A percentile compares a stretch with the other conserved stretches of the same genome.
Evolutionary conservation across 169 alveolate species (phyloP).

Genomic region (Cryptosporidium felis): DNA sequence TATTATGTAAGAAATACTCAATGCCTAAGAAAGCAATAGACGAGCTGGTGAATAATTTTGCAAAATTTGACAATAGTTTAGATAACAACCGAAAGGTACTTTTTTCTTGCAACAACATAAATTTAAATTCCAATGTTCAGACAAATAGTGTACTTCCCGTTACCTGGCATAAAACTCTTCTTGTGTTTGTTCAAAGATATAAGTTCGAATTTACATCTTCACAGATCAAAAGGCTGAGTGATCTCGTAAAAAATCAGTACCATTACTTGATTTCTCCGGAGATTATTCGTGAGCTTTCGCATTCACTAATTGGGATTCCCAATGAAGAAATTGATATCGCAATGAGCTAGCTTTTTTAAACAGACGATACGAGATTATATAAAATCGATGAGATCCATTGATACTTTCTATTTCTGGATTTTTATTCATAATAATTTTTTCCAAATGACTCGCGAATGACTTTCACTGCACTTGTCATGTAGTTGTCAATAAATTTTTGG

Average conservation of each 20-base stretch:
- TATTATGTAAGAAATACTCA: conserved; percentile 91
- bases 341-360: not conserved
- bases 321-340: not conserved
- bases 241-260: conserved; percentile 73
- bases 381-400: not conserved
- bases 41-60: conserved; percentile 83
- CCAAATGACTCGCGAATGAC: conserved; percentile 2
- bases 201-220: conserved; percentile 73
- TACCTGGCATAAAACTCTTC: conserved; percentile 92
- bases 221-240: conserved; percentile 73
- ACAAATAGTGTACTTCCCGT: conserved; percentile 87
- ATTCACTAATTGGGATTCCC: conserved; percentile 36
- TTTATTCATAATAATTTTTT: not conserved
- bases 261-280: conserved; percentile 81
- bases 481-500: not conserved
- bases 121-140: conserved; percentile 71
- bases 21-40: conserved; percentile 90
- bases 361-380: not conserved
- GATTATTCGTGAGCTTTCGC: conserved; percentile 73
- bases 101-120: conserved; percentile 66
- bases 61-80: conserved; percentile 74
- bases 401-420: not conserved
- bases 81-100: conserved; percentile 65
- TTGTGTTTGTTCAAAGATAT: conserved; percentile 87
- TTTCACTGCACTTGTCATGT: not conserved